Evolutionary conservation across 2,329 filamentous ascomycete species (phyloP).

Genomic region (Xenoacremonium recifei): DNA sequence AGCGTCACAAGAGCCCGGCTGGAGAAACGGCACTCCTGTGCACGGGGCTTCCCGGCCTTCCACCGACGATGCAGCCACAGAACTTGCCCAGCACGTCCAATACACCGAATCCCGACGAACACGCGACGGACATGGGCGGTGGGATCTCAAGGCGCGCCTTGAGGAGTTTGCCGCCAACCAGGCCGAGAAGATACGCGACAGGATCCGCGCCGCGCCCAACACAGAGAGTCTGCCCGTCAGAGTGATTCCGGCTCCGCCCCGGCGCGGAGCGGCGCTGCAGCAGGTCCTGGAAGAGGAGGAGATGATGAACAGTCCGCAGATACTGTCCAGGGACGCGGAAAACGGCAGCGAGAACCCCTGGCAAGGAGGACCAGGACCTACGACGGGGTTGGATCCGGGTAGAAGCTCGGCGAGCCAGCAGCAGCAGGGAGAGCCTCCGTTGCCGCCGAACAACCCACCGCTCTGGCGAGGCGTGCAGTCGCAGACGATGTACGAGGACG

Average conservation of each 20-base stretch:
- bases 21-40: constrained; percentile 23
- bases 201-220: constrained; percentile 51
- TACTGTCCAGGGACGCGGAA: too few species aligned
- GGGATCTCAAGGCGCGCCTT: constrained; percentile 56
- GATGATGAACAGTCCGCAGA: constrained; percentile 14
- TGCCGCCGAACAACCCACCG: constrained; percentile 36
- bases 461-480: constrained; percentile 42
- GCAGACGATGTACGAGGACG: constrained; percentile 32
- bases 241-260: constrained; percentile 60
- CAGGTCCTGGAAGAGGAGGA: constrained; percentile 56
- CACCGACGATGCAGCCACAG: constrained; percentile 2
- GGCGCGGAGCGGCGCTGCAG: constrained; percentile 56
- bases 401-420: constrained; percentile 20
- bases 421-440: constrained; percentile 22
- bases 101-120: constrained; percentile 3
- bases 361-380: constrained; percentile 4
- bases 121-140: constrained; percentile 34
- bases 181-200: constrained; percentile 59
- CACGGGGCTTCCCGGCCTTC: constrained; percentile 12
- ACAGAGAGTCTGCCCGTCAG: constrained; percentile 57
- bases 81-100: constrained; percentile 2
- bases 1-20: constrained; percentile 23
- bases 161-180: constrained; percentile 62
- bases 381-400: too few species aligned
- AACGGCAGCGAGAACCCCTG: too few species aligned